phyloP scores from a whole-genome alignment of 805 yeast species.

The Lipomyces anomalus region DNA sequence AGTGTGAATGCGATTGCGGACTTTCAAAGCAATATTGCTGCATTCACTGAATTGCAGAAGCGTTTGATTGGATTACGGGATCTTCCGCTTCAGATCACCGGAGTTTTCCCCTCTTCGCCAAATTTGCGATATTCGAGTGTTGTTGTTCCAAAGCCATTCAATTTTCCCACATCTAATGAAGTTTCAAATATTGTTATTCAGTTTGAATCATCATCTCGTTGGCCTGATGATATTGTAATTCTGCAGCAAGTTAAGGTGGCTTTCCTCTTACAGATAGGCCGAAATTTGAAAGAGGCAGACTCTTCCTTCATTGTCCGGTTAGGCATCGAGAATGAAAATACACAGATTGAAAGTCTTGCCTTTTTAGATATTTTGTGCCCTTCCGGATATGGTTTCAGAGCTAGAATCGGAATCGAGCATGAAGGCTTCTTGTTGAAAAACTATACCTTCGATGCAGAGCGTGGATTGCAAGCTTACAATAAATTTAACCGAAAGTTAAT shows the following conservation, averaged over 20 bases:
- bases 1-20: constrained; percentile 19
- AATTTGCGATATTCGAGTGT: constrained; percentile 70
- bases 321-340: constrained; percentile 50
- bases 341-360: constrained; percentile 36
- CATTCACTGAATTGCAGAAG: constrained; percentile 50
- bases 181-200: constrained; percentile 77
- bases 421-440: constrained; percentile 64
- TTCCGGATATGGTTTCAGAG: constrained; percentile 80
- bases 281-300: constrained; percentile 40
- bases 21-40: constrained; percentile 31
- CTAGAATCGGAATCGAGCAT: constrained; percentile 74
- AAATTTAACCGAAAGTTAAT: constrained; percentile 10
- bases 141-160: constrained; percentile 68
- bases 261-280: constrained; percentile 65
- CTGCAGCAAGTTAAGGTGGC: constrained; percentile 89
- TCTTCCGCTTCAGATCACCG: constrained; percentile 65
- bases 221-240: constrained; percentile 91
- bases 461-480: constrained; percentile 31
- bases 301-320: constrained; percentile 54
- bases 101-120: constrained; percentile 69
- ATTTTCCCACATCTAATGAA: constrained; percentile 24
- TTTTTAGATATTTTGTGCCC: constrained; percentile 68
- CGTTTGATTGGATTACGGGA: constrained; percentile 43
- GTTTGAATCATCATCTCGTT: constrained; percentile 80
- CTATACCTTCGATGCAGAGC: constrained; percentile 41